Evolutionary conservation across 2,329 filamentous ascomycete species (phyloP).

Genomic region (Trichoderma breve): DNA sequence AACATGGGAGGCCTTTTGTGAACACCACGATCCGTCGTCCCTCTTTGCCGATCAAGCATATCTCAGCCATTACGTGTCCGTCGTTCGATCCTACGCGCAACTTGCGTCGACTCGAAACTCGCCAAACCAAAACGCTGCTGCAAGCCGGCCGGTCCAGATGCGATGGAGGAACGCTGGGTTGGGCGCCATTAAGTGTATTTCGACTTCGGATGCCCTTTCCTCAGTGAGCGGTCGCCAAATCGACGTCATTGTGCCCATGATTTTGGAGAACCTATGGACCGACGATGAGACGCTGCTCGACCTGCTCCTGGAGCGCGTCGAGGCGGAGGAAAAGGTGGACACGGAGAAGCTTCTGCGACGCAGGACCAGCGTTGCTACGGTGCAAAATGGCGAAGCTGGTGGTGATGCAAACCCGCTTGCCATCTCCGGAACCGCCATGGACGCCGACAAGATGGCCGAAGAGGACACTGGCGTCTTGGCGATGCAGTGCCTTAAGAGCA

Average conservation of each 20-base stretch:
- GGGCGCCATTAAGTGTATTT: conserved; percentile 76
- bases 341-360: conserved; percentile 62
- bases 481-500: conserved; percentile 79
- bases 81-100: conserved; percentile 75
- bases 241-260: conserved; percentile 74
- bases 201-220: conserved; percentile 74
- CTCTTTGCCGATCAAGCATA: conserved; percentile 85
- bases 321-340: conserved; percentile 67
- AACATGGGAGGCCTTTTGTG: conserved; percentile 85
- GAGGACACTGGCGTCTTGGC: conserved; percentile 84
- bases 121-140: conserved; percentile 50
- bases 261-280: conserved; percentile 83
- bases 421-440: conserved; percentile 75
- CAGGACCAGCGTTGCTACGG: conserved; percentile 76
- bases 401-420: conserved; percentile 66
- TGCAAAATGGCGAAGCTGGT: conserved; percentile 61
- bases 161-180: conserved; percentile 74
- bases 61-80: conserved; percentile 74
- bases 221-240: conserved; percentile 75
- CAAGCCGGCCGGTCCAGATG: conserved; percentile 71
- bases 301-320: conserved; percentile 63
- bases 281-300: conserved; percentile 68
- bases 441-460: conserved; percentile 86
- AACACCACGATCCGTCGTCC: conserved; percentile 80
- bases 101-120: conserved; percentile 67